Base-by-base conservation (phyloP, 306 rosid species). In the Cucurbita moschata region DNA sequence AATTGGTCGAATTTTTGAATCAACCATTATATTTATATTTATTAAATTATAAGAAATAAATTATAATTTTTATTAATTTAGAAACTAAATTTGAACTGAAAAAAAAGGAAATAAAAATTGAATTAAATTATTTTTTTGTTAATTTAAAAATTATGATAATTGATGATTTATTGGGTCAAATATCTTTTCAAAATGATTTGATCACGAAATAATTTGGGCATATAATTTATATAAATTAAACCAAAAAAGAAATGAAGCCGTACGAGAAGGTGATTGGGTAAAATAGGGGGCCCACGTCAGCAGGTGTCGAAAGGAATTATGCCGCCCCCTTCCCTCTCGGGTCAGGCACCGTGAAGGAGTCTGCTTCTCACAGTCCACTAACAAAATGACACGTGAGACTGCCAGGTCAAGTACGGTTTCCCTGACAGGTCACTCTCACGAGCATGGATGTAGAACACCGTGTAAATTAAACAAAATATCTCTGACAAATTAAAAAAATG, bases 341-440 rank as follows among this genome's bases (percentile, higher is more conserved):
- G 56, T 67, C 73, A 46, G 73, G 73, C 73, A 67, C 73, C 73
- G 71, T 64, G 71, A 44, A 64, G 37, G 71, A 42, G 51, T 64
- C 71, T 42, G 52, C 52, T 64, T 35, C 8, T 67, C 21, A 23
- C 21, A 46, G 56, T 23, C 73, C 73, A 67, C 37, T 67, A 6
- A 13, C 11, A 1, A 19, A 23, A 19, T 21, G 73, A 47, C 73
- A 46, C 56, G 73, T 67, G 73, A 11, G 12, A 1, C 46, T 67
- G 73, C 47, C 73, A 56, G 73, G 56, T 67, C 73, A 67, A 67
- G 73, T 67, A 67, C 73, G 73, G 73, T 56, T 67, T 47, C 73
- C 42, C 55, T 67, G 56, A 67, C 73, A 44, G 73, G 73, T 67
- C 73, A 67, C 56, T 47, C 73, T 67, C 73, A 64, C 51, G 38